Conservation (phyloP, 2,329 filamentous ascomycete genomes). For the Dothistroma pini region DNA sequence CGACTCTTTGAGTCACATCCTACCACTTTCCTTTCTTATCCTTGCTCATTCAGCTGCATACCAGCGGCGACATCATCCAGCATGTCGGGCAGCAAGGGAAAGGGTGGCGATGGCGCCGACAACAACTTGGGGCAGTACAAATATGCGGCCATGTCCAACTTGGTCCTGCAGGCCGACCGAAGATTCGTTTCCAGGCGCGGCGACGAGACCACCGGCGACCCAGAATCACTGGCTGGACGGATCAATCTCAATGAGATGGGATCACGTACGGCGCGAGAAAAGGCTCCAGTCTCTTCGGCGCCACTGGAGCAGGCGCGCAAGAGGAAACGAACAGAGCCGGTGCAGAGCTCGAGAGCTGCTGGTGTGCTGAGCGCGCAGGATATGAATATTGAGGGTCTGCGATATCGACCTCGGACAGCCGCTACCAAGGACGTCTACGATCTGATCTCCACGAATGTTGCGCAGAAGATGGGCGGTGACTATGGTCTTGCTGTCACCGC, state of each 20-base stretch:
- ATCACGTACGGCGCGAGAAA: conserved; percentile 71
- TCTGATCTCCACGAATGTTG: conserved; percentile 86
- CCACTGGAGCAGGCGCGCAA: conserved; percentile 68
- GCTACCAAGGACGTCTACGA: conserved; percentile 92
- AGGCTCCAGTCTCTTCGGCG: conserved; percentile 64
- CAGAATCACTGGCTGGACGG: conserved; percentile 91
- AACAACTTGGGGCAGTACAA: conserved; percentile 39
- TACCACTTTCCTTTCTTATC: conserved; percentile 3
- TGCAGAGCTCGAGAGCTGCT: conserved; percentile 62
- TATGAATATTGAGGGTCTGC: conserved; percentile 82
- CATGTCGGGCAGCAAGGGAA: conserved; percentile 33
- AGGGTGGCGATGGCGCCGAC: conserved; percentile 32
- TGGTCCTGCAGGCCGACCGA: conserved; percentile 99
- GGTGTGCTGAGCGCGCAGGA: conserved; percentile 82
- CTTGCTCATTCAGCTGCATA: not conserved
- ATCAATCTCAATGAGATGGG: conserved; percentile 97
- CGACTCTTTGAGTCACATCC: conserved; percentile 6
- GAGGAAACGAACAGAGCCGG: conserved; percentile 70
- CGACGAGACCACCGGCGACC: conserved; percentile 94
- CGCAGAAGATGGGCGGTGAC: conserved; percentile 84
- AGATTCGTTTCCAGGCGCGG: conserved; percentile 88
- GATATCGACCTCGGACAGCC: conserved; percentile 85
- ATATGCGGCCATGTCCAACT: conserved; percentile 74
- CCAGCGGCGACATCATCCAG: conserved; percentile 6
- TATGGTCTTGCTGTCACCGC: conserved; percentile 87